Evolutionary conservation across 1,284 basidiomycete species (phyloP).

Genomic region (Leccinum subrobustum): DNA sequence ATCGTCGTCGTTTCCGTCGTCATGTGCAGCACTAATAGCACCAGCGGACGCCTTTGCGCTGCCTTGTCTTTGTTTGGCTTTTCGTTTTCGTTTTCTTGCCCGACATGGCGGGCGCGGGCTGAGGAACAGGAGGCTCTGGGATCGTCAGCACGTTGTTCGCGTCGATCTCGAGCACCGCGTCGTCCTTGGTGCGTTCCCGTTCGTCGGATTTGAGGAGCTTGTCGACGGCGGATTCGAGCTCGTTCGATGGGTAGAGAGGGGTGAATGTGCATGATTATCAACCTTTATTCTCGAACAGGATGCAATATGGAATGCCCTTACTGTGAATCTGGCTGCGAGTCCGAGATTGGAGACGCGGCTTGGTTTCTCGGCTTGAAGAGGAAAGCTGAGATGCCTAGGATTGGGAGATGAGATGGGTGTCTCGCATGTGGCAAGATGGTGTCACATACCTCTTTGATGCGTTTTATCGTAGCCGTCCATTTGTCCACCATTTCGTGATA

Average conservation of each 20-base stretch:
- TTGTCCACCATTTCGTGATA: too few relatives aligned
- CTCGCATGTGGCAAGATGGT: too few relatives aligned
- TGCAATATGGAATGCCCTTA: conserved; percentile 26
- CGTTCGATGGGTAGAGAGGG: conserved; percentile 45
- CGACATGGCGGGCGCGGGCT: conserved; percentile 7
- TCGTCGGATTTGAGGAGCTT: conserved; percentile 63
- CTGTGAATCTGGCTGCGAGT: conserved; percentile 83
- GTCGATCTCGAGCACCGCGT: conserved; percentile 77
- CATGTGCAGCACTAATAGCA: background rate
- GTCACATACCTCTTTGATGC: too few relatives aligned
- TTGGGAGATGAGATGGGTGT: too few relatives aligned
- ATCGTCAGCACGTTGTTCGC: conserved; percentile 52
- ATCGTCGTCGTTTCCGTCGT: conserved; percentile 51
- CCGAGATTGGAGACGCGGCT: conserved; percentile 66
- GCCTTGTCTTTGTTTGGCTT: conserved; percentile 10
- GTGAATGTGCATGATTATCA: background rate
- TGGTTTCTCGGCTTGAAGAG: too few relatives aligned
- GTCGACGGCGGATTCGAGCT: conserved; percentile 78
- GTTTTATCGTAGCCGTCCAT: too few relatives aligned
- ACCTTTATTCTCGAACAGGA: background rate
- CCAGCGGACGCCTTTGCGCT: conserved; percentile 3
- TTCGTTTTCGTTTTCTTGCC: conserved; percentile 16
- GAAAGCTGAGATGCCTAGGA: too few relatives aligned
- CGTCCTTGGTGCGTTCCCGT: conserved; percentile 45
- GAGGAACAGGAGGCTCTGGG: conserved; percentile 10